phyloP scores from a whole-genome alignment of 352 stramenopile genomes.

The Peronospora destructor region DNA sequence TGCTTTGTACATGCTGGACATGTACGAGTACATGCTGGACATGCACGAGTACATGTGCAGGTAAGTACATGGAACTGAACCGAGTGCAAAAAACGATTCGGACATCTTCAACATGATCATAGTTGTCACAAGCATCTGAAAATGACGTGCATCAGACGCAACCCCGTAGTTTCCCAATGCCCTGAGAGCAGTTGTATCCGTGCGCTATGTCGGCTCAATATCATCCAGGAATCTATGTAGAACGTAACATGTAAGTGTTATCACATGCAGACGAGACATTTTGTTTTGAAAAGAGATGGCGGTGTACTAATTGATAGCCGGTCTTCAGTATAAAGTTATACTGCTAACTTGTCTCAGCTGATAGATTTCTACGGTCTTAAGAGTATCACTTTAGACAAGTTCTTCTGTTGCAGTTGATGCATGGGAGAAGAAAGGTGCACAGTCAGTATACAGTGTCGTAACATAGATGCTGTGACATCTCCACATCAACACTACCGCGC shows the following conservation, averaged over 20 bases:
- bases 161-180: neutral
- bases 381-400: too few relatives aligned
- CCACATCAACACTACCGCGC: constrained; percentile 3
- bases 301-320: too few relatives aligned
- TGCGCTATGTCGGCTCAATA: neutral
- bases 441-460: constrained; percentile 5
- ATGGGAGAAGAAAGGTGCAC: neutral
- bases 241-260: neutral
- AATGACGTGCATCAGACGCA: neutral
- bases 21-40: too few relatives aligned
- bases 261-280: constrained; percentile 1
- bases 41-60: too few relatives aligned
- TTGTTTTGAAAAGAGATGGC: constrained; percentile 1
- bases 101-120: constrained; percentile 28
- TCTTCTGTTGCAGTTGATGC: neutral
- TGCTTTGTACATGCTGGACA: too few relatives aligned
- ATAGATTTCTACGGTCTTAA: too few relatives aligned
- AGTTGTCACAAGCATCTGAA: constrained; percentile 1
- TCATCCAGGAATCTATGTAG: neutral
- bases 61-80: too few relatives aligned
- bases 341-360: too few relatives aligned
- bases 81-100: too few relatives aligned
- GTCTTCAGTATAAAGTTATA: too few relatives aligned
- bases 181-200: too few relatives aligned
- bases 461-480: constrained; percentile 11